Percentiles rank a stretch among this genome's conserved stretches.
Conservation (phyloP, 2,329 filamentous ascomycete species). For the Pestalotiopsis fici region DNA sequence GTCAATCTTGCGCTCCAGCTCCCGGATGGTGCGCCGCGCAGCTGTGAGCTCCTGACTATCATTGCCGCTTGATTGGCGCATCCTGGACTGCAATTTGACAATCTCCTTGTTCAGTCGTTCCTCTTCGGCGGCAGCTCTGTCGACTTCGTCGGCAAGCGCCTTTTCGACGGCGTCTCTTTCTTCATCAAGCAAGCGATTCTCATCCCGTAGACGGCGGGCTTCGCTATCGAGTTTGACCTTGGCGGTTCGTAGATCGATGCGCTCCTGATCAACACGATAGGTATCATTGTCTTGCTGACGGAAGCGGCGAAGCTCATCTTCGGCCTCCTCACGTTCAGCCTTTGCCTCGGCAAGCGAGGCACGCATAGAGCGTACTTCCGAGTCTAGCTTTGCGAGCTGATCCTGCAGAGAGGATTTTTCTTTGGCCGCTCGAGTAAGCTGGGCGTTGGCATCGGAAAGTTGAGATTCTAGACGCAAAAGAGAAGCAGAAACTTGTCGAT, state of each 20-base stretch:
- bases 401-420: conserved; percentile 68
- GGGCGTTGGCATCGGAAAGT: conserved; percentile 58
- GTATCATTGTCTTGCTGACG: conserved; percentile 59
- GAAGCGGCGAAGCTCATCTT: conserved; percentile 58
- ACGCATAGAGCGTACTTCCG: conserved; percentile 61
- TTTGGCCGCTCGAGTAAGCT: conserved; percentile 55
- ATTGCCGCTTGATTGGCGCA: conserved; percentile 44
- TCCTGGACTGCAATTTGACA: conserved; percentile 48
- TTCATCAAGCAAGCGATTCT: conserved; percentile 58
- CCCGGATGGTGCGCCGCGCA: conserved; percentile 63
- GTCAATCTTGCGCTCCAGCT: conserved; percentile 63
- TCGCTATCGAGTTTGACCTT: conserved; percentile 70
- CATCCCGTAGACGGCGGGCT: conserved; percentile 63
- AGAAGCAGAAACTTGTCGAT: conserved; percentile 30
- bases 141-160: conserved; percentile 66
- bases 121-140: conserved; percentile 67
- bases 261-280: conserved; percentile 66
- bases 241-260: conserved; percentile 66
- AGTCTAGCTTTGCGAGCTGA: conserved; percentile 58
- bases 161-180: conserved; percentile 61
- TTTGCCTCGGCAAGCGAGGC: conserved; percentile 58
- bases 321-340: conserved; percentile 68
- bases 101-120: conserved; percentile 60
- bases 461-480: conserved; percentile 57
- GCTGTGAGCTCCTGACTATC: conserved; percentile 57